Evolutionary conservation across 352 stramenopile genomes (phyloP).

Genomic region (Pythium grandisporangium): DNA sequence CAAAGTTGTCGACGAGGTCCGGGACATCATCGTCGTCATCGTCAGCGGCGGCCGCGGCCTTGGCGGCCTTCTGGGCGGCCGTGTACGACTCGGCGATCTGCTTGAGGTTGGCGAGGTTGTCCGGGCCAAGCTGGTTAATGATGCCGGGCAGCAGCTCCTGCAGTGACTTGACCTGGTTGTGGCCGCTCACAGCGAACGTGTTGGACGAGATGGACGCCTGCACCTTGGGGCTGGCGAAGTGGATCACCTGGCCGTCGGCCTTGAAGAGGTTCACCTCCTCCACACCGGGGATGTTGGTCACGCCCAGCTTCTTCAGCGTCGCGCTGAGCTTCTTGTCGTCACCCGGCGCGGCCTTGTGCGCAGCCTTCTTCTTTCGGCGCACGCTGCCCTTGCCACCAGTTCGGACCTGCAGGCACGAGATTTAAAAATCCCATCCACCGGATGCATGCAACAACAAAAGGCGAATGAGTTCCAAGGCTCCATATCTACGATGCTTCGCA

Average conservation of each 20-base stretch:
- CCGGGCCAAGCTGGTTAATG: constrained; percentile 97
- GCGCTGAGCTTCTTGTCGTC: constrained; percentile 98
- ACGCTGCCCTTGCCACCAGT: constrained; percentile 95
- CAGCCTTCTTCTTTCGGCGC: constrained; percentile 95
- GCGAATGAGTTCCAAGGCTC: no score
- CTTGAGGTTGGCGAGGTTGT: constrained; percentile 95
- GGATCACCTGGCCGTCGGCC: constrained; percentile 97
- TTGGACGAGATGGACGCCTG: constrained; percentile 97
- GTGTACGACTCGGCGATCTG: constrained; percentile 89
- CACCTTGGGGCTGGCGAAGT: constrained; percentile 97
- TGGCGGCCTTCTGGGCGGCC: constrained; percentile 65
- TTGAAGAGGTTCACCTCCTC: constrained; percentile 99
- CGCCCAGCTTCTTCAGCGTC: constrained; percentile 97
- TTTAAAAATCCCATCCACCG: background rate
- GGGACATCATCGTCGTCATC: constrained; percentile 95
- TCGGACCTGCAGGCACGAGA: constrained; percentile 33
- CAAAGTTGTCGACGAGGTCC: constrained; percentile 98
- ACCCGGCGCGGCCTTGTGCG: constrained; percentile 87
- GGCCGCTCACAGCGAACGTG: constrained; percentile 96
- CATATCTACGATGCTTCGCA: background rate
- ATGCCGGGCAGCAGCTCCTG: constrained; percentile 97
- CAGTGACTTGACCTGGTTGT: constrained; percentile 94
- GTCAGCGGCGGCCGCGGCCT: constrained; percentile 63
- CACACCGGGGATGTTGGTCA: constrained; percentile 97
- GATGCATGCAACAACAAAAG: background rate